Base-by-base conservation (phyloP, 2,329 filamentous ascomycete genomes). In the Fusarium sp. region DNA sequence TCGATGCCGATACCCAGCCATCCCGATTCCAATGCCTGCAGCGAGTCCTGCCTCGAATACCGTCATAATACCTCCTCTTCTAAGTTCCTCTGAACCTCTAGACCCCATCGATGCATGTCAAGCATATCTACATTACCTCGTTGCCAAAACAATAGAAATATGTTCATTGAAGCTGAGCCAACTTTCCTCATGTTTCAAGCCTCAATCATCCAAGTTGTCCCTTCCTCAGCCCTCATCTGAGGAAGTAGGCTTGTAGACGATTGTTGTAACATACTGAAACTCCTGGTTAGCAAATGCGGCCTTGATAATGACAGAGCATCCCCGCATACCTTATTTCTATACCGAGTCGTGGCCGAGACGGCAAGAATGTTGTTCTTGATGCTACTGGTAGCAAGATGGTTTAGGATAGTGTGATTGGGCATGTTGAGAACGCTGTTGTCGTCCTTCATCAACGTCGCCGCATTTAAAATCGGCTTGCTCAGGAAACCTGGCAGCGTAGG, bases 281-380 rank as follows among this genome's bases (percentile, higher is more conserved):
- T 4, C 1, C n/a, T 48, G 16, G 51, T 75, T 58, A 75, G 70
- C n/a, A 31, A 51, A 23, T 36, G 34, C 28, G 23, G 40, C 51
- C 34, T 34, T 10, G 13, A 12, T 28, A 34, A 13, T 34, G 15
- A 7, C 5, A 8, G 5, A n/a, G 34, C 9, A 30, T 28, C 62
- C 1, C 28, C 1, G 75, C 85, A 60, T 77, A 94, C 94, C 90
- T 99, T 99, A 82, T 93, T 92, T 84, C 94, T 97, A 81, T 98
- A 99, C 80, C 96, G 89, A n/a, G 96, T 99, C 6, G 96, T 99
- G 13, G 94, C 95, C 76, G 95, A 98, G 7, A 97, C 97, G 36
- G 96, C 96, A 70, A 99, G 86, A 28, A 98, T 93, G 68, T 95
- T 95, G 73, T 97, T 94, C 84, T 97, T 98, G 81, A 99, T 99